Evolutionary conservation across 2,329 filamentous ascomycete species (phyloP), one percentile per base, ranked within the genome.

Genomic region (Aspergillus hiratsukae): DNA sequence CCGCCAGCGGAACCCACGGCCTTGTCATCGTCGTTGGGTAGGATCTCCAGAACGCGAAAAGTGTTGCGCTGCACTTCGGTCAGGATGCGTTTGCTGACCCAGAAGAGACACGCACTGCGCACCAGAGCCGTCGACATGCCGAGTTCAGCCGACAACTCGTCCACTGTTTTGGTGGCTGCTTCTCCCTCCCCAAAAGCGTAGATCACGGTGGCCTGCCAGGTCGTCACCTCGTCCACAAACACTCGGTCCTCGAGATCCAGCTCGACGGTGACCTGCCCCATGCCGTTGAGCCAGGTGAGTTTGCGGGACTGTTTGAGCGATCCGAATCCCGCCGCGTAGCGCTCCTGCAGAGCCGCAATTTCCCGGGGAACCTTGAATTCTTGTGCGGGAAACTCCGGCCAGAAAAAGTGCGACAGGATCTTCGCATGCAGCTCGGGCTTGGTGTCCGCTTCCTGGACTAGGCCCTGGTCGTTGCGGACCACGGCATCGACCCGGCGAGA

Each of bases 391-490:
- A 96, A 79, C 9, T 86, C 83, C 0, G 94, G 94, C 94, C 94
- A 99, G 78, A 95, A 99, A 59, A 96, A 86, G 23, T 91, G 85
- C 0, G 92, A 97, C 4, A 97, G 79, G 52, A 97, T 93, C 69
- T 94, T 92, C 29, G 91, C 86, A 65, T 92, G 87, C 53, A 90
- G 84, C 14, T 81, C 73, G 2, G 78, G 73, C 2, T 65, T 68
- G 14, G 69, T 62, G 3, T 70, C 57, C 4, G 65, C 71, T 37
- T 29, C 35, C 40, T 54, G 65, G 56, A 58, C 67, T 27, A 80
- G 66, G 7, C 73, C 69, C 66, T 80, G 75, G 41, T 77, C 78
- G 55, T 80, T 81, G 45, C 85, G 79, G 49, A 96, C 85, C 11
- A 82, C 78, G 7, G 80, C 76, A 68, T 97, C 89, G 57, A 95